Evolutionary conservation across 2,329 filamentous ascomycete genomes (phyloP), one percentile per base, ranked within the genome.

Genomic region (Calonectria pteridis): DNA sequence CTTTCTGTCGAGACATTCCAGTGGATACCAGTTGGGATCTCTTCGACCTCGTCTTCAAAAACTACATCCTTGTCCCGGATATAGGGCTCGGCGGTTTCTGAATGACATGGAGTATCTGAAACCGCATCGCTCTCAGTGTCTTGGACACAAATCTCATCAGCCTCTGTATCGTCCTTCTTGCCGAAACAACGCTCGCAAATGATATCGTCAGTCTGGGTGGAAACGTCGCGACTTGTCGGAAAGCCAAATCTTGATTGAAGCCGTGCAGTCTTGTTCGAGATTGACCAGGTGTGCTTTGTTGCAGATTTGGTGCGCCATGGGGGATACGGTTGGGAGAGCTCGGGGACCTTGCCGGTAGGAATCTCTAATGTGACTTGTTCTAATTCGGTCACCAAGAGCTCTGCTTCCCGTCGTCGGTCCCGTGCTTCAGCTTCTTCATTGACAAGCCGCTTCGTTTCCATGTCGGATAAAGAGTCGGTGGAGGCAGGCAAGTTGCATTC

Each of bases 401-500:
- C 7, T 11, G 20, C 43, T 13, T 23, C 3, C 7, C n/a, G n/a
- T 53, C 18, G 20, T n/a, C 23, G 31, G 18, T 13, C 31, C 33
- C 37, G 51, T 26, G 20, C 46, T 9, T 43, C 13, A 26, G 11
- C 7, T 4, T 67, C 63, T 31, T 66, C 49, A 11, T 51, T 35
- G 6, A 66, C 29, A 49, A 59, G 62, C 14, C 16, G 37, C 4
- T 18, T 31, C n/a, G 18, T 71, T 55, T 71, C 51, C 0, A 10
- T 20, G n/a, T 67, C 69, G 11, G 63, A 23, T 33, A 23, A 20
- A 16, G 75, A 58, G 20, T 14, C 28, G 7, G 65, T 37, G 23
- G 18, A 16, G 2, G 68, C 65, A 26, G 74, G 74, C 37, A 62
- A 73, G 29, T 50, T 72, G 35, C 64, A 66, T 51, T 65, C 55